Conservation (phyloP, 2,329 filamentous ascomycete genomes). For the Verticillium tricorpus region DNA sequence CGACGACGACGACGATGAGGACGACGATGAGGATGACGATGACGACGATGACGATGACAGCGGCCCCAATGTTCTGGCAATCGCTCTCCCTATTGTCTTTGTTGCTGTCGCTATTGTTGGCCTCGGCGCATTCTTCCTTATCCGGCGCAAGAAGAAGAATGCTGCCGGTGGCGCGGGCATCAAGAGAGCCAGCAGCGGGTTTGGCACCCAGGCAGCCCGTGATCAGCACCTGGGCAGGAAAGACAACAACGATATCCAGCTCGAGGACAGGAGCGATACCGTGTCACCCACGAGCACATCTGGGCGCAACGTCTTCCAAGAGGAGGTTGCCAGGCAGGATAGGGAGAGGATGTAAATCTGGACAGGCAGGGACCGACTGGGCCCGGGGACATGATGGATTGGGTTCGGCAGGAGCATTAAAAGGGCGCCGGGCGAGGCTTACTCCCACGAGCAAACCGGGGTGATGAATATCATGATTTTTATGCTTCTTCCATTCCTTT, state of each 20-base stretch:
- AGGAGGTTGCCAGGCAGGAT: constrained; percentile 30
- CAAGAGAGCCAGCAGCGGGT: constrained; percentile 3
- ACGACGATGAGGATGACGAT: neutral
- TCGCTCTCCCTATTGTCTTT: constrained; percentile 24
- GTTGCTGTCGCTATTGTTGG: constrained; percentile 16
- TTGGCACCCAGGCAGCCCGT: constrained; percentile 2
- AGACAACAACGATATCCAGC: constrained; percentile 18
- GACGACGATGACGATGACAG: neutral
- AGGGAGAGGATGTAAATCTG: constrained; percentile 6
- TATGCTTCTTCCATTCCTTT: neutral
- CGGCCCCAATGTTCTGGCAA: constrained; percentile 13
- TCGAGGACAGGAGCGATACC: constrained; percentile 13
- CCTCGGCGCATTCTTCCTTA: constrained; percentile 17
- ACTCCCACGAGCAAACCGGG: neutral
- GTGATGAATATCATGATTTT: neutral
- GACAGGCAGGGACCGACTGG: neutral
- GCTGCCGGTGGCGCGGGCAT: constrained; percentile 12
- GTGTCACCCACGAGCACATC: constrained; percentile 19
- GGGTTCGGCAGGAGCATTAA: neutral
- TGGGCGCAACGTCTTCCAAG: constrained; percentile 29
- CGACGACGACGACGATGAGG: neutral
- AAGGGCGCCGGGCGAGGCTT: too few relatives aligned
- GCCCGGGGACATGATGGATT: neutral
- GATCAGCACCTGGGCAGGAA: constrained; percentile 9
- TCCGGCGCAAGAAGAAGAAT: constrained; percentile 18